Base-by-base conservation (phyloP, 139 green algal species). In the Chlamydomonas sp. region DNA sequence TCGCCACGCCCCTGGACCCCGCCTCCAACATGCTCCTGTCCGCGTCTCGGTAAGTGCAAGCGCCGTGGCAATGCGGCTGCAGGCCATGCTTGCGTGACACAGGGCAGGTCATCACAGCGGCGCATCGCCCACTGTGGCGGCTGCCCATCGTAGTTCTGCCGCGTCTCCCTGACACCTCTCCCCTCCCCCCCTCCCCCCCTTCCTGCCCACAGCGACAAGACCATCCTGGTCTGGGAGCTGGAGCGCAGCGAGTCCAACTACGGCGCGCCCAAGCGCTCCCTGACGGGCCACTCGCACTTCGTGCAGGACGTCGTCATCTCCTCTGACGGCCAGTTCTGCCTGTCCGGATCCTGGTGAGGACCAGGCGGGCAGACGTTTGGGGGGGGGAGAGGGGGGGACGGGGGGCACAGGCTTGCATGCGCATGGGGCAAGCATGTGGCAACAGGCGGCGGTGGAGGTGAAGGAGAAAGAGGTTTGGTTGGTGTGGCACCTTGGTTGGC, bases 301-400 rank as follows among this genome's bases (percentile, higher is more conserved):
- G 85, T 97, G 30, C 88, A 98, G 88, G 95, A 99, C 74, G 95
- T 99, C 29, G 95, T 98, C 6, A 96, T 99, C 83, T 97, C 91
- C 78, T 93, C 82, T 36, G 95, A 99, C 78, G 95, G 93, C 72
- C 95, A 99, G 88, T 98, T 90, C 68, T 89, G 85, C 73, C 91
- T 99, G 73, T 96, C 93, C 48, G 95, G 95, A 8, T 69, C 62
- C 20, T 69, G 62, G 62, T 69, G 37, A 68, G 60, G 13, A 22
- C 20, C 22, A 54, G n/a, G n/a, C n/a, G n/a, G n/a, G n/a, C n/a
- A n/a, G n/a, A n/a, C n/a, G n/a, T n/a, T n/a, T n/a, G n/a, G n/a
- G n/a, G n/a, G n/a, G n/a, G n/a, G n/a, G n/a, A n/a, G n/a, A n/a
- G n/a, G n/a, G n/a, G n/a, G n/a, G n/a, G n/a, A n/a, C n/a, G n/a